Evolutionary conservation across 2,329 filamentous ascomycete species (phyloP), one percentile per base, ranked within the genome.

Genomic region (Fusarium dlaminii): DNA sequence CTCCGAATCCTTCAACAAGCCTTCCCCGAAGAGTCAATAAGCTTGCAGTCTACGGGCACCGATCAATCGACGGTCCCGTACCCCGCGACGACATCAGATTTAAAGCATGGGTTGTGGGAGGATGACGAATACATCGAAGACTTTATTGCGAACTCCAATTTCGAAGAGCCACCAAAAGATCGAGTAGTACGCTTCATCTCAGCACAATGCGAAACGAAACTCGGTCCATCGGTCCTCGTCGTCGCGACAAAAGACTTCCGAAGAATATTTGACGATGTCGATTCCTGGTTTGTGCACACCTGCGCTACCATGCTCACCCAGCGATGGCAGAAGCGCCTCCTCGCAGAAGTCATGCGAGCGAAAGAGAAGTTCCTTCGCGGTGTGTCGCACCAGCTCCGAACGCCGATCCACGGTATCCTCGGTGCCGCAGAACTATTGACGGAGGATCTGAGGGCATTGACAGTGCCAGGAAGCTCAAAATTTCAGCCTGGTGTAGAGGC

Each of bases 391-490:
- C 84, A 86, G 40, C 81, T 87, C 1, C 81, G 85, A 42, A 87
- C 85, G 1, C 85, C 85, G 0, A 85, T 87, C 9, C 85, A 87
- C 39, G 85, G 85, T 0, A 85, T 87, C 6, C 79, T 87, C 0
- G 81, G 80, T 3, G 80, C 79, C 3, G 75, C 75, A 3, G 80
- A 87, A 22, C 73, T 87, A 0, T 75, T 86, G 3, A 81, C 80
- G 1, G 85, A 86, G 62, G 85, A 86, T 42, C 64, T 86, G 0
- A 80, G 77, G 34, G 71, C 74, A 8, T 63, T 74, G 6, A 77
- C 79, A 5, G 8, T 42, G 20, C 29, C 36, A 10, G 61, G 55
- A 13, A 51, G 15, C 5, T 18, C 57, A 3, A 32, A 20, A 0
- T 18, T 61, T 2, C 40, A 13, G 10, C 51, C 59, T 0, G 65